Evolutionary conservation across 768 basidiomycete genomes (phyloP).

Genomic region (Calocybe gangraenosa): DNA sequence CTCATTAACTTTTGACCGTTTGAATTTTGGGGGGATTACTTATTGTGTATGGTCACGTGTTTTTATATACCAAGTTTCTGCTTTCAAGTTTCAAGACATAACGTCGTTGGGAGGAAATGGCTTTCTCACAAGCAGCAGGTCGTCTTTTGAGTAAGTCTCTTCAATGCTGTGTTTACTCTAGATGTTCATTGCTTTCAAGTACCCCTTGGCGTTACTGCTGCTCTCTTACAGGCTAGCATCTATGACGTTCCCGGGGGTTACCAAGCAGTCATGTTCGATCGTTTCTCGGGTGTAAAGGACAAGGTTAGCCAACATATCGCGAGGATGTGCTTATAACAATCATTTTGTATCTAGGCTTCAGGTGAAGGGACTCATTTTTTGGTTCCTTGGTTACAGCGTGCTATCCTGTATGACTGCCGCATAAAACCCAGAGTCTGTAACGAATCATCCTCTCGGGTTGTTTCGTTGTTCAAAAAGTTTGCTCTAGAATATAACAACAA

Average conservation of each 20-base stretch:
- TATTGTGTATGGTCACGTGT: constrained; percentile 10
- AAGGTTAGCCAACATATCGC: constrained; percentile 39
- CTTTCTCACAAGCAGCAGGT: constrained; percentile 43
- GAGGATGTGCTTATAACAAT: constrained; percentile 3
- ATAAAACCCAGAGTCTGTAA: constrained; percentile 86
- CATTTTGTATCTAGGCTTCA: constrained; percentile 53
- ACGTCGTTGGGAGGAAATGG: no score
- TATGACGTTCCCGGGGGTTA: constrained; percentile 87
- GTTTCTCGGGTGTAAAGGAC: constrained; percentile 88
- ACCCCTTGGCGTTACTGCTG: constrained; percentile 44
- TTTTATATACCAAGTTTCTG: no score
- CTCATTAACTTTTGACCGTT: background rate
- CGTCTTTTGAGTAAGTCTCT: constrained; percentile 43
- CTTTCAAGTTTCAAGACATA: no score
- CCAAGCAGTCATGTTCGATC: constrained; percentile 96
- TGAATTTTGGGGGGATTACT: background rate
- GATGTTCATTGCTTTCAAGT: constrained; percentile 24
- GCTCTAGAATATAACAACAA: constrained; percentile 91
- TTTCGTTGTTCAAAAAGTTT: background rate
- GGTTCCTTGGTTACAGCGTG: constrained; percentile 92
- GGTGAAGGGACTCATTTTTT: constrained; percentile 96
- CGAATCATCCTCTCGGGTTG: background rate
- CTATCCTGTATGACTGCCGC: constrained; percentile 95
- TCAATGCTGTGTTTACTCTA: background rate
- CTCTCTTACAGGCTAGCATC: constrained; percentile 45